These are phyloP conservation scores for Lentinus brumalis DNA, from an alignment of 768 basidiomycete species.

Conservation along the genomic window DNA sequence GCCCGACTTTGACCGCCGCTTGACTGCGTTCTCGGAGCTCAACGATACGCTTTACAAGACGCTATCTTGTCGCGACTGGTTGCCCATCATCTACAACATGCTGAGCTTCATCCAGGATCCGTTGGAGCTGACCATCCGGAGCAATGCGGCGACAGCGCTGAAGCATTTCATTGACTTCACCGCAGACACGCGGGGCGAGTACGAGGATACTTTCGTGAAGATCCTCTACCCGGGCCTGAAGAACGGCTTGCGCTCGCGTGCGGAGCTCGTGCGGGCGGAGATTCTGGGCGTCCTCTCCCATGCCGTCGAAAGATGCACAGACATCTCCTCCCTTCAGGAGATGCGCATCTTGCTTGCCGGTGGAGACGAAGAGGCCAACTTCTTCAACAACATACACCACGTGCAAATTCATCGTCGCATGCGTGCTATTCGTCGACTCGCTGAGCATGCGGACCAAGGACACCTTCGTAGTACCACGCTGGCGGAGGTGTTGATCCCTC, in stretches of 20 bases:
- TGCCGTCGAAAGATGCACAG: conserved; percentile 65
- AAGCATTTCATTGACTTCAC: conserved; percentile 75
- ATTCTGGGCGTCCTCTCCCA: conserved; percentile 76
- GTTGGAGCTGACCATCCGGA: conserved; percentile 83
- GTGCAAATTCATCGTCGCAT: conserved; percentile 90
- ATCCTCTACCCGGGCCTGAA: conserved; percentile 78
- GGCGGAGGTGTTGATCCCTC: conserved; percentile 82
- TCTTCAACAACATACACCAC: conserved; percentile 96
- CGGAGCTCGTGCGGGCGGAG: conserved; percentile 87
- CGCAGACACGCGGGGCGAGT: conserved; percentile 41
- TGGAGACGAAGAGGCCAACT: conserved; percentile 93
- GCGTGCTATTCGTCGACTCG: conserved; percentile 82
- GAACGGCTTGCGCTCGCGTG: conserved; percentile 74
- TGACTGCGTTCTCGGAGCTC: conserved; percentile 71
- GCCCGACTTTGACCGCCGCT: conserved; percentile 87
- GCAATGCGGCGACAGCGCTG: conserved; percentile 74
- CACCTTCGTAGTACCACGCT: conserved; percentile 69
- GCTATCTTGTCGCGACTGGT: conserved; percentile 62
- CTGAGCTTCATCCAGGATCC: conserved; percentile 88
- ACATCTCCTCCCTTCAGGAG: conserved; percentile 67
- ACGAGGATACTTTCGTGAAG: conserved; percentile 58
- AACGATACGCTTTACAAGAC: conserved; percentile 64
- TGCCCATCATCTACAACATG: conserved; percentile 81
- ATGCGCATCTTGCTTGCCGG: conserved; percentile 79
- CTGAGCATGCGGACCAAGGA: conserved; percentile 71